Base-by-base conservation (phyloP, 176 grass and related monocot genomes). In the Cocos nucifera region DNA sequence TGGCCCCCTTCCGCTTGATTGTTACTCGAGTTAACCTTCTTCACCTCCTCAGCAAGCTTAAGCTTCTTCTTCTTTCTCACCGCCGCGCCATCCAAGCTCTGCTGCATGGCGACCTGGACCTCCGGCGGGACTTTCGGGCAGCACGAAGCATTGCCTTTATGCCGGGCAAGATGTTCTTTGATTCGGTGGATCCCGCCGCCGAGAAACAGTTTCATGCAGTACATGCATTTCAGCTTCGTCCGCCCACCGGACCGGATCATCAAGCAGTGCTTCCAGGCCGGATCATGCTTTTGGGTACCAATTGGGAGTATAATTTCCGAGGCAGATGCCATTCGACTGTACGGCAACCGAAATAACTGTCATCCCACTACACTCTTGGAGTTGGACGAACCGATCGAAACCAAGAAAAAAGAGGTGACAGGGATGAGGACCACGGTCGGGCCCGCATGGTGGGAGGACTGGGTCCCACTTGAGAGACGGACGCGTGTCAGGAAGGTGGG, bases 131-230 rank as follows among this genome's bases (percentile, higher is more conserved):
- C 87, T 57, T 78, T 78, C 73, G 84, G 72, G 73, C 92, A 97
- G 87, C 84, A 85, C 59, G 81, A 88, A 9, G 92, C 92, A 26
- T 97, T 97, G 4, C 92, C 87, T 7, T 89, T 86, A 53, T 86
- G 92, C 60, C 81, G 78, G 3, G 84, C 92, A 15, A 97, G 92
- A 75, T 97, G 92, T 78, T 97, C 92, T 84, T 91, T 97, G 81
- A 91, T 85, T 65, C 92, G 92, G 79, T 97, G 87, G 83, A 91
- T 97, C 50, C 92, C 87, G 18, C 92, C 87, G 51, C 87, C 92
- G 17, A 83, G 80, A 76, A 97, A 97, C 55, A 77, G 73, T 69
- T 97, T 97, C 75, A 71, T 44, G 73, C 92, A 97, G 75, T 97
- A 91, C 57, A 73, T 48, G 81, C 92, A 97, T 64, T 78, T 91